phyloP scores from a whole-genome alignment of 441 rosid species.

The Syzygium malaccense region DNA sequence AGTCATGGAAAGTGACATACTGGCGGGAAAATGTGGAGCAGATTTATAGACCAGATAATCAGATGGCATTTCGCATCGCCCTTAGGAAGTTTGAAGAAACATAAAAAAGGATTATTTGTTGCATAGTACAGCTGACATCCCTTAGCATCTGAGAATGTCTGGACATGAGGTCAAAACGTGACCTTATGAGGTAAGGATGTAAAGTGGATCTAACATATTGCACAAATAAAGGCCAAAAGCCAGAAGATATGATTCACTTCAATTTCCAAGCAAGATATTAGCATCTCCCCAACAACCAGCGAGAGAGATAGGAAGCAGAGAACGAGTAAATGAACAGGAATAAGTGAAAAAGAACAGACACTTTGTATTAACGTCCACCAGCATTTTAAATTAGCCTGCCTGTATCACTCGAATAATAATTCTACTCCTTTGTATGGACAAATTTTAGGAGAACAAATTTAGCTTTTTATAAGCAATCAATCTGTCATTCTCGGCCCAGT shows the following conservation, averaged over 20 bases:
- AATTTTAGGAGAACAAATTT: not conserved
- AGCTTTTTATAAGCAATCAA: not conserved
- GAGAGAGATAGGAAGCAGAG: not conserved
- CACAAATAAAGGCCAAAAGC: not conserved
- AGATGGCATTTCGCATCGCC: not conserved
- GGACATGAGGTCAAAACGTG: not conserved
- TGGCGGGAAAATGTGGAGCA: not conserved
- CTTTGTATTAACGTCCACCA: not conserved
- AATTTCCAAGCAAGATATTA: not conserved
- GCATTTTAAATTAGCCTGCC: not conserved
- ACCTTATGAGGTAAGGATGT: not conserved
- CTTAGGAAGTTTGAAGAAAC: not conserved
- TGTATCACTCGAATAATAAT: not conserved
- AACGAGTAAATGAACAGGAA: not conserved
- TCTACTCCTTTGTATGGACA: not conserved
- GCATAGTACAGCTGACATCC: not conserved
- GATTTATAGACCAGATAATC: not conserved
- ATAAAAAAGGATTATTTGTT: not conserved
- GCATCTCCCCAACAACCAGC: not conserved
- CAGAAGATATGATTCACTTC: not conserved
- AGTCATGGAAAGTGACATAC: not conserved
- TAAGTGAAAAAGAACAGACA: not conserved
- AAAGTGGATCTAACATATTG: not conserved
- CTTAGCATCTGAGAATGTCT: not conserved
- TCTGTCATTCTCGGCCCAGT: not conserved